Evolutionary conservation across 192 early-diverging fungal genomes (phyloP).

Genomic region (Backusella liffmaniae): DNA sequence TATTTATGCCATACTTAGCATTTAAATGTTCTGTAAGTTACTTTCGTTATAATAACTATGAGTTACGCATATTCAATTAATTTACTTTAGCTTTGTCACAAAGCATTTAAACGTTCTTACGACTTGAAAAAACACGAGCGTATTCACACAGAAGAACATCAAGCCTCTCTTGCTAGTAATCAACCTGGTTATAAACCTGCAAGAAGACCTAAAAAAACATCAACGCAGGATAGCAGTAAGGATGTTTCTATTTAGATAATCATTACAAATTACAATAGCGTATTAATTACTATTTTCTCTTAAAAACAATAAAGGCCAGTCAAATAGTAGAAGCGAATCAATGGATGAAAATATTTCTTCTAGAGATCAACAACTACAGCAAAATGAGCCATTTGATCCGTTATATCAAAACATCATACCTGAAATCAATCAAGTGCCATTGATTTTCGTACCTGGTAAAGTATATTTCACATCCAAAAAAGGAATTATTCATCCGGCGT

Average conservation of each 20-base stretch:
- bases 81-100: slow-evolving; percentile 33
- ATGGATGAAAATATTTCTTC: neutral
- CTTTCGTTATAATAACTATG: neutral
- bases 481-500: neutral
- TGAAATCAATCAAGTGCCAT: neutral
- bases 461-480: neutral
- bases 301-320: neutral
- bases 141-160: slow-evolving; percentile 62
- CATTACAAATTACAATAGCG: neutral
- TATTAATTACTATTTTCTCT: neutral
- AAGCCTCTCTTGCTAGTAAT: slow-evolving; percentile 29
- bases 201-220: neutral
- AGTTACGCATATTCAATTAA: neutral
- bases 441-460: neutral
- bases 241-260: neutral
- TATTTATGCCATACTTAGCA: slow-evolving; percentile 10
- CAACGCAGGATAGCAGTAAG: neutral
- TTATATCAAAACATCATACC: slow-evolving; percentile 16
- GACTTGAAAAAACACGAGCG: slow-evolving; percentile 94
- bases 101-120: slow-evolving; percentile 90
- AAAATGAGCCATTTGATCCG: slow-evolving; percentile 8
- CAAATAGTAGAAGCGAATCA: slow-evolving; percentile 13
- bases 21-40: slow-evolving; percentile 8
- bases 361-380: slow-evolving; percentile 19
- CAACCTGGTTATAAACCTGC: slow-evolving; percentile 31